Evolutionary conservation across 78 protist genomes (phyloP).

Genomic region (Polysphondylium violaceum): DNA sequence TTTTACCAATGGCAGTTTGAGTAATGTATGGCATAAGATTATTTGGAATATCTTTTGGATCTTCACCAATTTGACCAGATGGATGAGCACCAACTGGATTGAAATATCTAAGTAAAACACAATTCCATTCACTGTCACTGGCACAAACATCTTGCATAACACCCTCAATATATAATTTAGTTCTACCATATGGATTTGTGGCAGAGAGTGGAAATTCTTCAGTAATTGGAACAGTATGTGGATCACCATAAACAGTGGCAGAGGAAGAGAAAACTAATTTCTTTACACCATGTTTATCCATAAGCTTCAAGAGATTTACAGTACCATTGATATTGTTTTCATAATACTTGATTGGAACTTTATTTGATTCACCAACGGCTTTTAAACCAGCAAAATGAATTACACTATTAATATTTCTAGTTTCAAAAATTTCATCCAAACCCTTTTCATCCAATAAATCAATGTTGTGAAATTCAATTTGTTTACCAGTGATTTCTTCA

Average conservation of each 20-base stretch:
- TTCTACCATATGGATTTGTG: constrained; percentile 97
- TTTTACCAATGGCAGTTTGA: constrained; percentile 95
- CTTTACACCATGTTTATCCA: constrained; percentile 80
- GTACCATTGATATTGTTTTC: constrained; percentile 95
- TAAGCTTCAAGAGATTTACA: constrained; percentile 84
- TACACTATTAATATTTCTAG: constrained; percentile 56
- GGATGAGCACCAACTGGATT: constrained; percentile 99
- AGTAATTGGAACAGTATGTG: constrained; percentile 81
- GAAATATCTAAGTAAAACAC: constrained; percentile 95
- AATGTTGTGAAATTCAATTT: constrained; percentile 54
- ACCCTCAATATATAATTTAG: constrained; percentile 96
- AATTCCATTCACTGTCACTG: constrained; percentile 78
- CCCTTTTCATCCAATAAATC: constrained; percentile 83
- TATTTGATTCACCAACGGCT: constrained; percentile 96
- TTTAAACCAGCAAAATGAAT: constrained; percentile 97
- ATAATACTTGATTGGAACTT: constrained; percentile 94
- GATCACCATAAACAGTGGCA: constrained; percentile 98
- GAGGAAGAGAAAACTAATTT: constrained; percentile 96
- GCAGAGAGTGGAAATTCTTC: constrained; percentile 88
- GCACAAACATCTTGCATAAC: constrained; percentile 84
- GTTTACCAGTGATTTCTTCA: constrained; percentile 86
- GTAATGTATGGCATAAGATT: constrained; percentile 97
- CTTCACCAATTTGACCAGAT: constrained; percentile 98
- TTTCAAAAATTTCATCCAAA: constrained; percentile 74
- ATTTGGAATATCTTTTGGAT: constrained; percentile 96